These are phyloP conservation scores for Cystofilobasidium ferigula DNA, from an alignment of 768 basidiomycete species.

Conservation along the genomic window DNA sequence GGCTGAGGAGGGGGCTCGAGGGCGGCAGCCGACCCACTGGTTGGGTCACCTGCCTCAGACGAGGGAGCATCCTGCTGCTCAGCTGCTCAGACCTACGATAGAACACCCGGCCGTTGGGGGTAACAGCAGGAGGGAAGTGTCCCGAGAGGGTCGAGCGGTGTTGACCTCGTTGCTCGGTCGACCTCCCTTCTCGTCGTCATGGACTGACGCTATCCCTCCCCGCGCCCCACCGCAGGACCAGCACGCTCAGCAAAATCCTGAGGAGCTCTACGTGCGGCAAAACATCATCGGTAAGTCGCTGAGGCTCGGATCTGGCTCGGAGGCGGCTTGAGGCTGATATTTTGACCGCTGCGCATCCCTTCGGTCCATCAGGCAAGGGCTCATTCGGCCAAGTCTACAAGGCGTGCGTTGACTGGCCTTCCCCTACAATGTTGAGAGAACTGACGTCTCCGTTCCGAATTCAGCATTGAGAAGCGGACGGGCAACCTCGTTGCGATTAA, in stretches of 20 bases:
- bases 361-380: conserved; percentile 61
- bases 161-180: too few relatives aligned
- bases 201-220: too few relatives aligned
- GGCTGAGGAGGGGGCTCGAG: conserved; percentile 29
- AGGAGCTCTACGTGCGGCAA: conserved; percentile 93
- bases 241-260: conserved; percentile 54
- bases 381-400: conserved; percentile 99
- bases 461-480: conserved; percentile 84
- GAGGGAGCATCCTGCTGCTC: too few relatives aligned
- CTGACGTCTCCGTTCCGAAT: neutral
- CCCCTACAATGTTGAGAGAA: neutral
- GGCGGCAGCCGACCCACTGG: conserved; percentile 2
- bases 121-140: too few relatives aligned
- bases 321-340: neutral
- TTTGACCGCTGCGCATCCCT: neutral
- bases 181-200: too few relatives aligned
- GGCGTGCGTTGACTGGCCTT: conserved; percentile 48
- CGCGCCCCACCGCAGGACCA: conserved; percentile 5
- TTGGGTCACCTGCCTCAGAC: too few relatives aligned
- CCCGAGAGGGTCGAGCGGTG: too few relatives aligned
- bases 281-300: conserved; percentile 72
- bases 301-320: neutral
- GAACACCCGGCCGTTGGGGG: too few relatives aligned
- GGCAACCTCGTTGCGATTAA: conserved; percentile 95
- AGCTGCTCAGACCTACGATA: too few relatives aligned